phyloP scores from a whole-genome alignment of 1,284 basidiomycete species.

The Vanrija pseudolonga region DNA sequence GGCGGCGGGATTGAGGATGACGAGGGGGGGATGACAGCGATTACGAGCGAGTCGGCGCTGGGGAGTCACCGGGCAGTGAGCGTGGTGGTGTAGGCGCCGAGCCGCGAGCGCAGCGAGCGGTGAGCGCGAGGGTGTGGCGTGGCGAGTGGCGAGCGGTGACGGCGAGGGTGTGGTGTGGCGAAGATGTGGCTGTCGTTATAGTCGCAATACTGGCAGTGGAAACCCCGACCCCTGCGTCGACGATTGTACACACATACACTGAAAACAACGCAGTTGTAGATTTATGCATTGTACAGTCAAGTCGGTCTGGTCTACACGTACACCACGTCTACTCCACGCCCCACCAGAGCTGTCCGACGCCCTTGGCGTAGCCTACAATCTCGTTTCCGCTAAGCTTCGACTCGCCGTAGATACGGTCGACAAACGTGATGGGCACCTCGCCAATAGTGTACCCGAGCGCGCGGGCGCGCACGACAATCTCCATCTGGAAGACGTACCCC shows the following conservation, averaged over 20 bases:
- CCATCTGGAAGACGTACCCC: slow-evolving; percentile 96
- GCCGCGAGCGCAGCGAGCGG: no score
- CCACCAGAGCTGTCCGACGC: slow-evolving; percentile 74
- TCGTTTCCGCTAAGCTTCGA: slow-evolving; percentile 85
- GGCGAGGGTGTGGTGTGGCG: no score
- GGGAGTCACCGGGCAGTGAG: slow-evolving; percentile 8
- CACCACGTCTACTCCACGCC: slow-evolving; percentile 49
- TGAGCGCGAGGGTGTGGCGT: no score
- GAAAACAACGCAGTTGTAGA: no score
- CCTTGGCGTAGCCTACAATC: slow-evolving; percentile 81
- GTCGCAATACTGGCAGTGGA: no score
- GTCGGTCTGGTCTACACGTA: no score
- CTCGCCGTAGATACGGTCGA: slow-evolving; percentile 86
- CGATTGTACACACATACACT: no score
- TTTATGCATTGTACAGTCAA: slow-evolving; percentile 13
- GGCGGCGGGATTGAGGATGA: slow-evolving; percentile 3
- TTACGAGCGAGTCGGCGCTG: not conserved
- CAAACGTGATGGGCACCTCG: slow-evolving; percentile 89
- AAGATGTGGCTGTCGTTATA: no score
- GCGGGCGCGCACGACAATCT: slow-evolving; percentile 87
- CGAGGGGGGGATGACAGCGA: not conserved
- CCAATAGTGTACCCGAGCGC: slow-evolving; percentile 77
- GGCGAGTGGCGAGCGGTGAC: not conserved
- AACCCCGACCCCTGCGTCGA: no score
- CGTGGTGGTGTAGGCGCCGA: slow-evolving; percentile 6